Evolutionary conservation across 306 rosid species (phyloP), one percentile per base, ranked within the genome.

Genomic region (Quercus aquifolioides): DNA sequence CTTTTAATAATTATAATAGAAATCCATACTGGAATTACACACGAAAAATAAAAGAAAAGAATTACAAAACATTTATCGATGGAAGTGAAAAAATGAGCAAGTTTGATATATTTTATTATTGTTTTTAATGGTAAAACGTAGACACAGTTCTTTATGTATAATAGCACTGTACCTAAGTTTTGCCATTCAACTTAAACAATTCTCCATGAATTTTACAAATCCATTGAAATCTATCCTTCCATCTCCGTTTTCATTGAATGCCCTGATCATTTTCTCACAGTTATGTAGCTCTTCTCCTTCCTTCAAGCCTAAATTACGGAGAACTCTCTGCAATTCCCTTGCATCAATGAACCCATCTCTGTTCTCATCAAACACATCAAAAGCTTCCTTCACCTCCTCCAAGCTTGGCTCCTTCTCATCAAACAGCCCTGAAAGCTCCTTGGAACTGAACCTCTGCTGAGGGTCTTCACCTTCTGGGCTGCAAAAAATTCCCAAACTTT

Each of bases 341-440:
- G 85, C 97, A 84, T 88, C 97, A 62, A 95, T 89, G 64, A 87
- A 88, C 13, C 97, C 97, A 84, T 95, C 97, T 78, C 81, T 78
- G 82, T 92, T 95, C 83, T 75, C 78, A 86, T 95, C 99, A 83
- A 88, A 92, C 59, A 92, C 95, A 79, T 92, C 88, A 77, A 95
- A 95, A 80, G 98, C 97, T 74, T 88, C 87, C 78, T 92, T 95
- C 79, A 95, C 80, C 81, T 95, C 99, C 76, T 84, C 92, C 72
- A 92, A 65, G 76, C 97, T 91, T 6, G 99, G 99, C 71, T 95
- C 98, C 38, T 82, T 78, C 73, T 92, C 99, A 19, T 92, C 91
- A 88, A 95, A 92, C 87, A 92, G 73, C 41, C 49, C 86, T 55
- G 88, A 83, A 67, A 89, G 55, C 57, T 88, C 91, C 59, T 76